phyloP scores from a whole-genome alignment of 139 green algal genomes.

The Coccomyxa sp. region DNA sequence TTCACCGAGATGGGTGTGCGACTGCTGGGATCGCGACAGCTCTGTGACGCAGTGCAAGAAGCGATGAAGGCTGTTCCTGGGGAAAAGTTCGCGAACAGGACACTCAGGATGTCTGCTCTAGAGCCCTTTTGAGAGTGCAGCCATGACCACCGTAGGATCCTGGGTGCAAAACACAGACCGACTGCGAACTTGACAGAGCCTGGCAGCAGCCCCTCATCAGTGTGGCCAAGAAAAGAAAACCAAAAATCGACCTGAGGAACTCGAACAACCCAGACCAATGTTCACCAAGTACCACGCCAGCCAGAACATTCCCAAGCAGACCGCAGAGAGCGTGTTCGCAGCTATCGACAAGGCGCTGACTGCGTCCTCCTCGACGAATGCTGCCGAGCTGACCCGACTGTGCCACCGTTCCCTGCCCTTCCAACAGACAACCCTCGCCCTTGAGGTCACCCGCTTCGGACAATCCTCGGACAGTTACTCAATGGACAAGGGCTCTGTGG shows the following conservation, averaged over 20 bases:
- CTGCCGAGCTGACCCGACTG: background rate
- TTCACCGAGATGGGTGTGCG: background rate
- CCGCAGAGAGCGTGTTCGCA: background rate
- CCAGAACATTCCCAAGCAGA: background rate
- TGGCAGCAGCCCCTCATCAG: background rate
- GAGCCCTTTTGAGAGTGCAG: background rate
- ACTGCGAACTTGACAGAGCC: background rate
- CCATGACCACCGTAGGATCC: background rate
- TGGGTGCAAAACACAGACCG: background rate
- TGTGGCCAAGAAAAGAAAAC: conserved; percentile 1
- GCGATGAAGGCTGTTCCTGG: background rate
- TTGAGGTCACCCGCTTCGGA: background rate
- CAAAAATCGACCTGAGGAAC: background rate
- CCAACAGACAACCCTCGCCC: background rate
- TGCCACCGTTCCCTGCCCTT: background rate
- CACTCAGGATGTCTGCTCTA: background rate
- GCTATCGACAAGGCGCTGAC: background rate
- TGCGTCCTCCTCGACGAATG: background rate
- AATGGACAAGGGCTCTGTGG: background rate
- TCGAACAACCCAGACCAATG: background rate
- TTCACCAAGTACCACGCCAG: background rate
- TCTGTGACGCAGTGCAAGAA: background rate
- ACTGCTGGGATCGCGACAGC: background rate
- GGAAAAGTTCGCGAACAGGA: background rate
- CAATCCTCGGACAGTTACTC: background rate